Percentiles rank a stretch among this genome's conserved stretches.
Evolutionary conservation across 139 green algal genomes (phyloP).

Genomic region (Coccomyxa sp.): DNA sequence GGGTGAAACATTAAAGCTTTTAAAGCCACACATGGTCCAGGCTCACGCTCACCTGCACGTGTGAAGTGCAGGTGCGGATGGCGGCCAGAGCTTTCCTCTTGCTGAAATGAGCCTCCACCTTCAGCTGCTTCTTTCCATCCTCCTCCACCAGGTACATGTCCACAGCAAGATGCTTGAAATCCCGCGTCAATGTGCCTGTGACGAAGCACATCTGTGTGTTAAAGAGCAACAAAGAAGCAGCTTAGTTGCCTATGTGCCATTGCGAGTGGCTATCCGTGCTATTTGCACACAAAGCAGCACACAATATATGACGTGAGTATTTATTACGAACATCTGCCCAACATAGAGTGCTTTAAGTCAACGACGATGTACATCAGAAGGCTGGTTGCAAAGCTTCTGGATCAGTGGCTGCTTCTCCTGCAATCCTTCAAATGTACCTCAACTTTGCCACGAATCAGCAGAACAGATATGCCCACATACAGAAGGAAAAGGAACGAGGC

Average conservation of each 20-base stretch:
- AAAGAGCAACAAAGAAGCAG: neutral
- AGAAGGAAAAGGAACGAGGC: too few relatives aligned
- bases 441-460: too few relatives aligned
- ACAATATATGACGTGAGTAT: neutral
- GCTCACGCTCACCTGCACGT: conserved; percentile 60
- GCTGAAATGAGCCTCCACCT: conserved; percentile 85
- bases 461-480: too few relatives aligned
- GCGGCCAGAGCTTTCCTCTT: conserved; percentile 87
- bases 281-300: neutral
- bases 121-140: conserved; percentile 62
- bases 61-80: conserved; percentile 84
- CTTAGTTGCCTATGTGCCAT: neutral
- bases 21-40: too few relatives aligned
- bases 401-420: too few relatives aligned
- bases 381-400: too few relatives aligned
- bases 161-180: conserved; percentile 86
- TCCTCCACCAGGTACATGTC: conserved; percentile 84
- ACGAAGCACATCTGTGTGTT: neutral
- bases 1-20: too few relatives aligned
- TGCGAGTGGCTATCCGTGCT: neutral
- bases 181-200: conserved; percentile 55
- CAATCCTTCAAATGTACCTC: too few relatives aligned
- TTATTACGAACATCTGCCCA: too few relatives aligned
- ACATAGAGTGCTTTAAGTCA: too few relatives aligned
- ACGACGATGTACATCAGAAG: too few relatives aligned